A percentile compares a stretch with the other conserved stretches of the same genome.
phyloP scores from a whole-genome alignment of 2,329 filamentous ascomycete species.

The Diaporthe aspalathi region DNA sequence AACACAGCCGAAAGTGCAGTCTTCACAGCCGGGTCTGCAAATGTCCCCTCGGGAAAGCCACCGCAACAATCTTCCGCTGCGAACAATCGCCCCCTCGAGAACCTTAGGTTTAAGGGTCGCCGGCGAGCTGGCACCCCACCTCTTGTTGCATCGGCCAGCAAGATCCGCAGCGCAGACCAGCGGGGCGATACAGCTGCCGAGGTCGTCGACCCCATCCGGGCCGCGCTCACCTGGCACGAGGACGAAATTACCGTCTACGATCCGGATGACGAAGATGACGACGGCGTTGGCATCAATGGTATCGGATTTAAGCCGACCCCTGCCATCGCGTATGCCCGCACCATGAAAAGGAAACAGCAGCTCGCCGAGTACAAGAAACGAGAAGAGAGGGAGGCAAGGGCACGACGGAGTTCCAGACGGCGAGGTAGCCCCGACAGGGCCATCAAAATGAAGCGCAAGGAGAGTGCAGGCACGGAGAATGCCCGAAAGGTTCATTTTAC shows the following conservation, averaged over 20 bases:
- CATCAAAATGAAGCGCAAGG: conserved; percentile 45
- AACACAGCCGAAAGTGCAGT: background rate
- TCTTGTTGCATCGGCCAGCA: conserved; percentile 38
- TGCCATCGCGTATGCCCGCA: conserved; percentile 67
- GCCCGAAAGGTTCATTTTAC: conserved; percentile 54
- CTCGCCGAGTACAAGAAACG: conserved; percentile 71
- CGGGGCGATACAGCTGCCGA: conserved; percentile 49
- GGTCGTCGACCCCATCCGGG: conserved; percentile 65
- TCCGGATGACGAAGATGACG: conserved; percentile 73
- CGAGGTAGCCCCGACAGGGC: conserved; percentile 49
- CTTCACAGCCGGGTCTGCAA: conserved; percentile 20
- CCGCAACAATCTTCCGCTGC: conserved; percentile 10
- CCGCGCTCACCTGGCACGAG: conserved; percentile 74
- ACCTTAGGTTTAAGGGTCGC: conserved; percentile 18
- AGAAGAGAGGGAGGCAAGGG: conserved; percentile 70
- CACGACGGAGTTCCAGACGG: conserved; percentile 64
- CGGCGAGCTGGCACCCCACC: conserved; percentile 53
- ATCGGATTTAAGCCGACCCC: conserved; percentile 75
- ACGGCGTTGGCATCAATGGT: conserved; percentile 75
- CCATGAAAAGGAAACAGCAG: conserved; percentile 69
- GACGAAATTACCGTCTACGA: conserved; percentile 76
- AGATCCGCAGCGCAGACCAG: conserved; percentile 41
- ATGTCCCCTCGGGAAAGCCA: conserved; percentile 22
- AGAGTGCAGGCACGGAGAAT: conserved; percentile 38
- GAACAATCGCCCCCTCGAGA: conserved; percentile 22